These are phyloP conservation scores for Phytophthora fragariae DNA, from an alignment of 352 stramenopile species.

Conservation along the genomic window DNA sequence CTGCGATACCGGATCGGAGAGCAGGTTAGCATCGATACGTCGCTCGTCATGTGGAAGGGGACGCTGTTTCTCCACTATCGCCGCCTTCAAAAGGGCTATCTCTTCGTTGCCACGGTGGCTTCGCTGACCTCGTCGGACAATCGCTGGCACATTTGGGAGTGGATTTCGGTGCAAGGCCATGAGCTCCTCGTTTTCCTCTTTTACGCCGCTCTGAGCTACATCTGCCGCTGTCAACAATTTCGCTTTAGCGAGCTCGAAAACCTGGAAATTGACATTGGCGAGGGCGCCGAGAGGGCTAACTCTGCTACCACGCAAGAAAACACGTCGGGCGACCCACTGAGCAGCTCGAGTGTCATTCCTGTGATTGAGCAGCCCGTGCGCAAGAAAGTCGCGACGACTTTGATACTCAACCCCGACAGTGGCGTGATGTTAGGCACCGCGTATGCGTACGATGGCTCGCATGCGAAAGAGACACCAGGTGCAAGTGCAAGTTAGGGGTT, in stretches of 20 bases:
- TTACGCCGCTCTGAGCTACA: slow-evolving; percentile 51
- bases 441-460: slow-evolving; percentile 9
- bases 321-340: slow-evolving; percentile 11
- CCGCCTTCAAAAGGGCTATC: slow-evolving; percentile 57
- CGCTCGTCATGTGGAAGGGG: slow-evolving; percentile 60
- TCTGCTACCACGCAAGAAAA: slow-evolving; percentile 2
- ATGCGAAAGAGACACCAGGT: neutral
- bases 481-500: neutral
- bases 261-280: slow-evolving; percentile 22
- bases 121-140: slow-evolving; percentile 48
- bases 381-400: slow-evolving; percentile 28
- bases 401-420: slow-evolving; percentile 34
- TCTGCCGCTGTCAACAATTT: slow-evolving; percentile 67
- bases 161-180: slow-evolving; percentile 45
- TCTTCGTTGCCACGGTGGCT: slow-evolving; percentile 48
- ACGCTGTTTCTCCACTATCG: slow-evolving; percentile 64
- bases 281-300: neutral
- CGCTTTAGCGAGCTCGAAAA: slow-evolving; percentile 54
- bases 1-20: slow-evolving; percentile 61
- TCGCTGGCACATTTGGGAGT: slow-evolving; percentile 43
- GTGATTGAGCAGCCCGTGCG: slow-evolving; percentile 15
- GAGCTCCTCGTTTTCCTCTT: slow-evolving; percentile 54
- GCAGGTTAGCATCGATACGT: slow-evolving; percentile 54
- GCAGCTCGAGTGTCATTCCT: slow-evolving; percentile 12
- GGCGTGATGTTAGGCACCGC: slow-evolving; percentile 42